Conservation (phyloP, 2,329 filamentous ascomycete genomes). For the Neonectria faginata region DNA sequence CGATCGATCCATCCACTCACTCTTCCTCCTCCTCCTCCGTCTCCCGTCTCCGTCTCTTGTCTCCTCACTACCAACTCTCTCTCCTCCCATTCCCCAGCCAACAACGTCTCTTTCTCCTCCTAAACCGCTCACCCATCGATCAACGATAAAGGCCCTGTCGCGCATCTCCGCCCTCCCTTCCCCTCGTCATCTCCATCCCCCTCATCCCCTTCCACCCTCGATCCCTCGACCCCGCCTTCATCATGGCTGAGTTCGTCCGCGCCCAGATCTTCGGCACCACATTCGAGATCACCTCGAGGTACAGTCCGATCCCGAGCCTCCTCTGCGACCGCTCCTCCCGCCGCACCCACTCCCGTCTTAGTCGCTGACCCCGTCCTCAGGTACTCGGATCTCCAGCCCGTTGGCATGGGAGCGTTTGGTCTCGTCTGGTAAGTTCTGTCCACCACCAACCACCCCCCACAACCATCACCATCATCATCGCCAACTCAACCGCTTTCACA, state of each 20-base stretch:
- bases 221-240: conserved; percentile 53
- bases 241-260: conserved; percentile 98
- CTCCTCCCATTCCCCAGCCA: conserved; percentile 4
- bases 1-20: conserved; percentile 4
- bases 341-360: background rate
- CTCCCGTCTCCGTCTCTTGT: background rate
- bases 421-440: conserved; percentile 83
- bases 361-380: conserved; percentile 60
- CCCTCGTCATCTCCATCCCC: conserved; percentile 2
- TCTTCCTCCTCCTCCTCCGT: conserved; percentile 6
- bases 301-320: conserved; percentile 43
- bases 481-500: background rate
- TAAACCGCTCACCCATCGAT: conserved; percentile 6
- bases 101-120: conserved; percentile 5
- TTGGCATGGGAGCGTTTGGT: conserved; percentile 99
- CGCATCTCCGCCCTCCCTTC: conserved; percentile 7
- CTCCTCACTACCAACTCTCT: conserved; percentile 7
- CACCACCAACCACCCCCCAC: background rate
- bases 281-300: conserved; percentile 99
- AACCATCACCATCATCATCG: conserved; percentile 28
- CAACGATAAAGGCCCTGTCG: conserved; percentile 9
- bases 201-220: conserved; percentile 22
- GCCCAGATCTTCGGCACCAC: conserved; percentile 99
- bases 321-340: background rate
- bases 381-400: conserved; percentile 97